A percentile compares a stretch with the other conserved stretches of the same genome.
Conservation (phyloP, 2,329 filamentous ascomycete species). For the Arachnopeziza araneosa region DNA sequence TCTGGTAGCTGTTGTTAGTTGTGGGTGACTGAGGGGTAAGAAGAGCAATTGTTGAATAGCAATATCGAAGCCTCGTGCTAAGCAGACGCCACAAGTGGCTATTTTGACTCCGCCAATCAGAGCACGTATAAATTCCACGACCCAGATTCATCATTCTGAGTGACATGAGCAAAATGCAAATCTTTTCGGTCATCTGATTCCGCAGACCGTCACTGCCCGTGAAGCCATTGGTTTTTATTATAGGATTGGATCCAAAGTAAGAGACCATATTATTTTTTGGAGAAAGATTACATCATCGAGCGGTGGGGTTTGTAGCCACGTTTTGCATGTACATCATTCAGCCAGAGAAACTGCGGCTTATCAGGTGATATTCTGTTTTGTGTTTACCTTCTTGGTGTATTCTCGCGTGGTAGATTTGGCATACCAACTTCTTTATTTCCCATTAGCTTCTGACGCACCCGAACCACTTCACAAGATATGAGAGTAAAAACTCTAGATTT, state of each 20-base stretch:
- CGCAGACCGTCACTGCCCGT: background rate
- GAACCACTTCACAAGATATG: too few species aligned
- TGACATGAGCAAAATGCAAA: background rate
- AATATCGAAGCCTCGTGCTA: background rate
- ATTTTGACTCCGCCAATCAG: background rate
- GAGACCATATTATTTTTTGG: background rate
- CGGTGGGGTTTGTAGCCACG: background rate
- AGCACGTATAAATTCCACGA: background rate
- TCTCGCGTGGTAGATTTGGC: too few species aligned
- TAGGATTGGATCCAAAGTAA: background rate
- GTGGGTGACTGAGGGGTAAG: background rate
- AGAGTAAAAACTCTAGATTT: too few species aligned
- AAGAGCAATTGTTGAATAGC: background rate
- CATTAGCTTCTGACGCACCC: too few species aligned
- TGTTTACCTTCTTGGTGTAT: too few species aligned
- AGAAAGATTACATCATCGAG: background rate
- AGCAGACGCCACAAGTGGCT: background rate
- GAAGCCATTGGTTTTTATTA: background rate
- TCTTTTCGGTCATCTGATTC: background rate
- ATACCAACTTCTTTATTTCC: too few species aligned
- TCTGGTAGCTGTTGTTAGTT: background rate
- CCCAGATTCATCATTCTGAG: background rate
- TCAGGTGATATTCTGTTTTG: too few species aligned
- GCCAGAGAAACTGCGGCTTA: too few species aligned
- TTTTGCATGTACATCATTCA: background rate